These are phyloP conservation scores for Neofusicoccum sp. DNA, from an alignment of 2,329 filamentous ascomycete genomes.

Conservation along the genomic window DNA sequence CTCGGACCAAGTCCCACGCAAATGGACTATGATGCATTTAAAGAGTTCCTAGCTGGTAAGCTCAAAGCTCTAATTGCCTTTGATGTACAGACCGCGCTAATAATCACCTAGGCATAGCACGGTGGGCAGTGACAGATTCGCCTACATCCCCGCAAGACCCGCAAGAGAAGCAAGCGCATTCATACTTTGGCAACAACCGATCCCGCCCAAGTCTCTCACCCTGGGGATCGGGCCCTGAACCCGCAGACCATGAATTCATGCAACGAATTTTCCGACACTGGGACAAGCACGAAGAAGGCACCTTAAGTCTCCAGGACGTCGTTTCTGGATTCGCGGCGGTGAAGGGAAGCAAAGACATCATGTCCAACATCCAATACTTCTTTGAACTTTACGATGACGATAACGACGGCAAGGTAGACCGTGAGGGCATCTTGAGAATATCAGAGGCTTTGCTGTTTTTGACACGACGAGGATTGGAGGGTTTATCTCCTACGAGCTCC, in stretches of 20 bases:
- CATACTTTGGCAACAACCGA: constrained; percentile 57
- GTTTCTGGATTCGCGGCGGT: constrained; percentile 88
- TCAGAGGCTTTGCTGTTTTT: constrained; percentile 93
- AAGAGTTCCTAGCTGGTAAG: constrained; percentile 79
- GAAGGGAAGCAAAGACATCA: constrained; percentile 92
- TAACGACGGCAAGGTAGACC: constrained; percentile 85
- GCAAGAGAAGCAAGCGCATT: constrained; percentile 56
- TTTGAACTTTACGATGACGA: constrained; percentile 97
- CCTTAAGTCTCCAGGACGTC: constrained; percentile 85
- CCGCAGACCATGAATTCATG: constrained; percentile 95
- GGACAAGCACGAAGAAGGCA: constrained; percentile 78
- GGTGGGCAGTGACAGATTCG: constrained; percentile 90
- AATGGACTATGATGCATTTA: constrained; percentile 97
- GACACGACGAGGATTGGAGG: constrained; percentile 83
- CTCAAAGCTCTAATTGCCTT: neutral
- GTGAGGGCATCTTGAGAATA: constrained; percentile 92
- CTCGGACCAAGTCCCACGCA: constrained; percentile 85
- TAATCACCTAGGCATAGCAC: constrained; percentile 65
- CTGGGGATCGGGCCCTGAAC: constrained; percentile 66
- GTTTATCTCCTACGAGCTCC: constrained; percentile 67
- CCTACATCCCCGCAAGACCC: constrained; percentile 63
- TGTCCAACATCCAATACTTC: constrained; percentile 97
- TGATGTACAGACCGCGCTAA: constrained; percentile 5
- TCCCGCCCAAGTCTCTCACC: constrained; percentile 49
- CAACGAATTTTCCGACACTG: constrained; percentile 83